A percentile compares a stretch with the other conserved stretches of the same genome.
Conservation (phyloP, 2,329 filamentous ascomycete genomes). For the Aspergillus calidoustus region DNA sequence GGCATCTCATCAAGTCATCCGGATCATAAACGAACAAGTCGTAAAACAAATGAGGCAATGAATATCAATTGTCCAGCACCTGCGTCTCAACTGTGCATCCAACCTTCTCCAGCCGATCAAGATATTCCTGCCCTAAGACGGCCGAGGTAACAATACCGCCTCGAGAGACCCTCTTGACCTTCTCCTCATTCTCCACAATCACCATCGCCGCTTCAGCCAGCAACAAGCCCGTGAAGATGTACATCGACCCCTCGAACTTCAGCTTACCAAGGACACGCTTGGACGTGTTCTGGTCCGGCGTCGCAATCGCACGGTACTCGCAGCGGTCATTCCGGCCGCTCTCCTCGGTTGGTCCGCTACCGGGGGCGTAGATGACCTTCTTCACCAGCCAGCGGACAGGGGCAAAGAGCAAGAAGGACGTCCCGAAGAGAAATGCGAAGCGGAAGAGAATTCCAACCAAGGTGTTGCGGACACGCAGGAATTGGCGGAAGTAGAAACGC, state of each 20-base stretch:
- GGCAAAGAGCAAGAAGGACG: slow-evolving; percentile 55
- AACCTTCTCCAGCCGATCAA: slow-evolving; percentile 50
- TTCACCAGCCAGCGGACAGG: slow-evolving; percentile 58
- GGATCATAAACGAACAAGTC: background rate
- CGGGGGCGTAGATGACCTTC: slow-evolving; percentile 55
- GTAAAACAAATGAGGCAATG: background rate
- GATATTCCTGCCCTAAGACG: slow-evolving; percentile 51
- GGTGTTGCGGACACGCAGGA: slow-evolving; percentile 56
- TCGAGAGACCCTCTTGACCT: slow-evolving; percentile 46
- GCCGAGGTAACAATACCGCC: slow-evolving; percentile 56
- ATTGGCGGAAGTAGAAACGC: slow-evolving; percentile 62
- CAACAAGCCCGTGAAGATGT: slow-evolving; percentile 49
- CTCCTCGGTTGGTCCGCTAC: slow-evolving; percentile 54
- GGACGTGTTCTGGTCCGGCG: slow-evolving; percentile 45
- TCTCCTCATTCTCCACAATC: slow-evolving; percentile 47
- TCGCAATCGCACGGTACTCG: slow-evolving; percentile 52
- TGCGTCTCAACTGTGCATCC: slow-evolving; percentile 49
- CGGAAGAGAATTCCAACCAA: slow-evolving; percentile 56
- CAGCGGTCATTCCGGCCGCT: slow-evolving; percentile 43
- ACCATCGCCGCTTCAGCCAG: slow-evolving; percentile 52
- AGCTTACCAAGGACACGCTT: slow-evolving; percentile 49
- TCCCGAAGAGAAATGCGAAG: slow-evolving; percentile 49
- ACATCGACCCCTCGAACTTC: slow-evolving; percentile 48
- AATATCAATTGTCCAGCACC: slow-evolving; percentile 37
- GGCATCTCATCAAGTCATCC: background rate